Base-by-base conservation (phyloP, 2,329 filamentous ascomycete genomes). In the Tolypocladium sp. region DNA sequence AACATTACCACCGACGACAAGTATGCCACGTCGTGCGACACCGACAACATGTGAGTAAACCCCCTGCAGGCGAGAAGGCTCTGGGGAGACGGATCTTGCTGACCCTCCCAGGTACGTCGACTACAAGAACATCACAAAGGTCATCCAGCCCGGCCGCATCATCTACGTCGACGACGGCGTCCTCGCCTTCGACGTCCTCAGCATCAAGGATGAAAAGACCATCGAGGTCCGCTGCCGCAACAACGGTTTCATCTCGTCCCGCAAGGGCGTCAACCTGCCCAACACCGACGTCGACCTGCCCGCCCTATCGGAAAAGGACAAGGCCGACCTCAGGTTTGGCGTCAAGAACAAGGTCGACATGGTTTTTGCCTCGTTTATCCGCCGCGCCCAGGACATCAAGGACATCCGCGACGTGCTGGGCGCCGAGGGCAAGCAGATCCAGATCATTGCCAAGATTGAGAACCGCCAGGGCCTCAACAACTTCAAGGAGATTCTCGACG, bases 401-500 rank as follows among this genome's bases (percentile, higher is more conserved):
- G 86, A 92, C 70, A 99, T 99, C 76, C 93, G 94, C 67, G 84
- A 89, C 65, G 89, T 97, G 63, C 87, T 99, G 57, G 94, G 94
- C 63, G 84, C 91, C 71, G 89, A 95, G 52, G 94, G 94, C 77
- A 91, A 90, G 79, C 88, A 96, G 76, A 97, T 99, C 71, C 93
- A 99, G 82, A 96, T 99, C 80, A 97, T 99, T 74, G 90, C 94
- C 84, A 99, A 99, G 89, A 96, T 99, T 68, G 94, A 99, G 86
- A 99, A 99, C 83, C 91, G 96, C 77, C 94, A 99, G 80, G 94
- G 94, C 78, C 90, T 99, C 66, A 97, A 99, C 88, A 99, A 99
- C 85, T 99, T 99, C 77, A 87, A 90, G 69, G 93, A 97, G 81
- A 99, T 99, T 71, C 87, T 99, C 62, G 84, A 86, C 73, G 91